Conservation (phyloP, 2,329 filamentous ascomycete species). For the Claviceps lovelessii region DNA sequence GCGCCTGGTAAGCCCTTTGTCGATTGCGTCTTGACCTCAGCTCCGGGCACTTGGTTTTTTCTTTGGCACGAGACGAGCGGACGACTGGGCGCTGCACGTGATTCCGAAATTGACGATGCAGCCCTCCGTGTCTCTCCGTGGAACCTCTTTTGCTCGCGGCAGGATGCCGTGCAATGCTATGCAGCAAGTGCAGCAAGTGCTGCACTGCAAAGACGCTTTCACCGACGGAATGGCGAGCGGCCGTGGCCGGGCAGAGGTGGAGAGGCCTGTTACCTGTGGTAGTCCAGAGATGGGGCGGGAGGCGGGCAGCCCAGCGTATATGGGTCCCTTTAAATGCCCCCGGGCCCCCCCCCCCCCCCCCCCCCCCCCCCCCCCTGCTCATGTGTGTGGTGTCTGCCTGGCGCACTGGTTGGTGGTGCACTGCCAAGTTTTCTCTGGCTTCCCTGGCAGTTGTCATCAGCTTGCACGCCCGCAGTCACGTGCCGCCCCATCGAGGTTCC, state of each 20-base stretch:
- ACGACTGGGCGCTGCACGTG: neutral
- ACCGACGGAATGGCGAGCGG: neutral
- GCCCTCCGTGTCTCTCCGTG: too few species aligned
- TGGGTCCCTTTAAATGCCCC: constrained; percentile 41
- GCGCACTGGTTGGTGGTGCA: too few species aligned
- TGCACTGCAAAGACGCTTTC: neutral
- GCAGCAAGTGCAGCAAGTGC: neutral
- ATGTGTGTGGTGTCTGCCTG: neutral
- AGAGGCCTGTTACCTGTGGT: neutral
- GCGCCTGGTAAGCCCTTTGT: constrained; percentile 54
- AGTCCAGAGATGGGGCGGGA: constrained; percentile 5
- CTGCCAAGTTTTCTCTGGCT: neutral
- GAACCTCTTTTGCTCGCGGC: neutral
- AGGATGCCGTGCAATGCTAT: neutral
- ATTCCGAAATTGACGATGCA: neutral
- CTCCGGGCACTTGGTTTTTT: neutral
- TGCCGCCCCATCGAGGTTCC: constrained; percentile 1
- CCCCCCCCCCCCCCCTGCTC: neutral
- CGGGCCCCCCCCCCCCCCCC: constrained; percentile 12
- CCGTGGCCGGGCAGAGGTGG: neutral
- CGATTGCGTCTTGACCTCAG: neutral
- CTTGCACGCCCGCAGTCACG: constrained; percentile 1
- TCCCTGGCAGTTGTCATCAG: neutral
- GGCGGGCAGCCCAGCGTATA: constrained; percentile 37
- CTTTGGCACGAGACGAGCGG: neutral